Conservation (phyloP, 2,329 filamentous ascomycete genomes). For the Nemania bipapillata region DNA sequence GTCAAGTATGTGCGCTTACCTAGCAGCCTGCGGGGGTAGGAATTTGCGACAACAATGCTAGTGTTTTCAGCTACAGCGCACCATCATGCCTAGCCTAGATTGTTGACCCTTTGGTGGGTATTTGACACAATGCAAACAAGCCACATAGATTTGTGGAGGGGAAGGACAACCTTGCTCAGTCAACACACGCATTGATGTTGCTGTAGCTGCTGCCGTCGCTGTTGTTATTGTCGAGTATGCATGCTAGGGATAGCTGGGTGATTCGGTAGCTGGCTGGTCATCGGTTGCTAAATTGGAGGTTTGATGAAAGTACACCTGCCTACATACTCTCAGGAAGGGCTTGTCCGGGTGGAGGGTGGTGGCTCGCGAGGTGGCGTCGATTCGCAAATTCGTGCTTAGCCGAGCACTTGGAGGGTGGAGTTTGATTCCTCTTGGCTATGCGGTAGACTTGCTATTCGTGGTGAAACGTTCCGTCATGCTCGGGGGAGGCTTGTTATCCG, state of each 20-base stretch:
- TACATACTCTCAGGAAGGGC: background rate
- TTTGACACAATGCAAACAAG: constrained; percentile 24
- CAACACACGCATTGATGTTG: background rate
- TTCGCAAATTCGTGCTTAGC: constrained; percentile 19
- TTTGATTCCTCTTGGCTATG: constrained; percentile 22
- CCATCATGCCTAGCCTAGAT: constrained; percentile 15
- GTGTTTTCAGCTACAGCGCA: constrained; percentile 26
- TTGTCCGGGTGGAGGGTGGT: background rate
- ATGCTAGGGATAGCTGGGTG: no score
- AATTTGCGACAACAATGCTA: constrained; percentile 11
- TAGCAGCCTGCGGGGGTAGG: constrained; percentile 7
- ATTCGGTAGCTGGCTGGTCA: background rate
- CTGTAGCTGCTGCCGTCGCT: no score
- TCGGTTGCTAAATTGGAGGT: background rate
- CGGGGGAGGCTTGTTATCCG: constrained; percentile 1
- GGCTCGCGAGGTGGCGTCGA: constrained; percentile 13
- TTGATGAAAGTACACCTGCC: background rate
- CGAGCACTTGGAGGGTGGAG: constrained; percentile 1
- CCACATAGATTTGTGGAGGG: constrained; percentile 14
- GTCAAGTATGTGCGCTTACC: constrained; percentile 1
- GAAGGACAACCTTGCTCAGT: background rate
- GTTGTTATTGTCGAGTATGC: no score
- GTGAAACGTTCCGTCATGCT: constrained; percentile 13
- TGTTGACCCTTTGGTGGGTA: constrained; percentile 13
- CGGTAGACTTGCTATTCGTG: background rate